Percentiles rank a stretch among this genome's conserved stretches.
Evolutionary conservation across 129 eudicot genomes (phyloP).

Genomic region (Artemisia annua): DNA sequence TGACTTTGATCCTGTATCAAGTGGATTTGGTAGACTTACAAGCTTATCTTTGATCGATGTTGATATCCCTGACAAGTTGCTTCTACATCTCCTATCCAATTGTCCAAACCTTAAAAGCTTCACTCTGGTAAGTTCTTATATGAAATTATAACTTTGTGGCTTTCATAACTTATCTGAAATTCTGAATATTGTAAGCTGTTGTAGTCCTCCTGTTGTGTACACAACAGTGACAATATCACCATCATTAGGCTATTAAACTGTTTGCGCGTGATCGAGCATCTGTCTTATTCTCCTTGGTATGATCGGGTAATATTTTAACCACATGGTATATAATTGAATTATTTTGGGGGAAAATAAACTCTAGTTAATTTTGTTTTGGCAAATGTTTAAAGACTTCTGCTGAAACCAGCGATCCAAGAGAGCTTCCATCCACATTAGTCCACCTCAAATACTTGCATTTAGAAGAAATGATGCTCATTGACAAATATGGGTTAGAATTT

Average conservation of each 20-base stretch:
- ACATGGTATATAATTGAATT: neutral
- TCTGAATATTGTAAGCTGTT: neutral
- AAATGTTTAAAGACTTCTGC: neutral
- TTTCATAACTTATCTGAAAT: neutral
- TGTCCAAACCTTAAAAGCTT: slow-evolving; percentile 3
- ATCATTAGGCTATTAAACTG: neutral
- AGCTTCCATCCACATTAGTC: slow-evolving; percentile 15
- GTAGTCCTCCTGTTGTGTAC: neutral
- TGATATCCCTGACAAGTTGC: neutral
- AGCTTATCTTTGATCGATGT: neutral
- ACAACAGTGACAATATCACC: neutral
- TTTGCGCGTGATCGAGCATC: slow-evolving; percentile 2
- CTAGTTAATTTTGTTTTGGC: neutral
- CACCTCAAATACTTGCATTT: slow-evolving; percentile 20
- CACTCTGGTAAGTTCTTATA: neutral
- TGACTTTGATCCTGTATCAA: neutral
- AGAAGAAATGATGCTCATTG: neutral
- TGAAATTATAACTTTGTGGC: too few species aligned
- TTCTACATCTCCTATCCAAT: slow-evolving; percentile 5
- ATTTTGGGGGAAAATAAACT: neutral
- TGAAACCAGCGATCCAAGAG: neutral
- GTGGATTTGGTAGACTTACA: slow-evolving; percentile 3
- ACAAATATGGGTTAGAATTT: neutral
- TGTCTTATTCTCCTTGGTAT: neutral
- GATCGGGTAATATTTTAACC: neutral